A percentile compares a stretch with the other conserved stretches of the same genome.
Evolutionary conservation across 345 rosid genomes (phyloP).

Genomic region (Reutealis trisperma): DNA sequence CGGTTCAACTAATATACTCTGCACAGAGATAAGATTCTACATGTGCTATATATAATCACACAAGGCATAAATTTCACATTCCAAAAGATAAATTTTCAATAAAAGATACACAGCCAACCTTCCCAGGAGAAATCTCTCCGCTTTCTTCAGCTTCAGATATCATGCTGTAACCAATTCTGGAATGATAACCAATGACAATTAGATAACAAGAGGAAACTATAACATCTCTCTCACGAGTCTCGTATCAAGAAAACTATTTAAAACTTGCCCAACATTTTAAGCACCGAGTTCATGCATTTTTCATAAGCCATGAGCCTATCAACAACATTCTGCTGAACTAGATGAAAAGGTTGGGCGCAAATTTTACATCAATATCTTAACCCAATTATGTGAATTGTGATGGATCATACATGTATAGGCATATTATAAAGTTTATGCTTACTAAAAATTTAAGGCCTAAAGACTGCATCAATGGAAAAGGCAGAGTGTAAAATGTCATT

Average conservation of each 20-base stretch:
- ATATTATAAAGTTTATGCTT: not conserved
- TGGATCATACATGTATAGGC: not conserved
- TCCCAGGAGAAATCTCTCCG: slow-evolving; percentile 74
- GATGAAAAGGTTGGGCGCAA: not conserved
- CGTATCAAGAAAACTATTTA: not conserved
- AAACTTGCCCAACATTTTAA: not conserved
- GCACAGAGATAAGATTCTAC: slow-evolving; percentile 20
- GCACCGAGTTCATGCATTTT: not conserved
- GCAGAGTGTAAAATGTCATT: not conserved
- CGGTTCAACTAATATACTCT: slow-evolving; percentile 81
- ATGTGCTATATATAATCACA: not conserved
- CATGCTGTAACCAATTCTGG: slow-evolving; percentile 87
- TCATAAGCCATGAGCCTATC: not conserved
- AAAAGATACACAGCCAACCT: slow-evolving; percentile 45
- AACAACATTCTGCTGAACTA: not conserved
- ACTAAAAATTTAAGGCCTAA: not conserved
- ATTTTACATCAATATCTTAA: not conserved
- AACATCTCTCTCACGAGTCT: not conserved
- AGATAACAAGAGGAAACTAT: slow-evolving; percentile 10
- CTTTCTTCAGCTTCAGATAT: slow-evolving; percentile 80
- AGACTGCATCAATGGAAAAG: not conserved
- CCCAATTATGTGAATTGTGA: not conserved
- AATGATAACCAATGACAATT: slow-evolving; percentile 17
- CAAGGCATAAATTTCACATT: not conserved
- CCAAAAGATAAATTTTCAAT: not conserved